Evolutionary conservation across 345 rosid genomes (phyloP).

Genomic region (Durio zibethinus): DNA sequence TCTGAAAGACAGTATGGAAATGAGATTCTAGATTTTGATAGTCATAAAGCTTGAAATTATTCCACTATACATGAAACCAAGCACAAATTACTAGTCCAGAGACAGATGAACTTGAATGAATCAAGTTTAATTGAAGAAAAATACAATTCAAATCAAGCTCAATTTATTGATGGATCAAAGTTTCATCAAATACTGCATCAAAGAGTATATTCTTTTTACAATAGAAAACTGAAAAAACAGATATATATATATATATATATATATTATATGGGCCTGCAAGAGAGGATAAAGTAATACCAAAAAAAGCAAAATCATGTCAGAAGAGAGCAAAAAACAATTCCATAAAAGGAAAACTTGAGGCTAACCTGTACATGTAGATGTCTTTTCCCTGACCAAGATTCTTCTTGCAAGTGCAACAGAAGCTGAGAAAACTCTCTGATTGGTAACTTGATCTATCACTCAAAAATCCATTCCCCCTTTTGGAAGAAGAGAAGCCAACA

Average conservation of each 20-base stretch:
- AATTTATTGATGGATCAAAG: neutral
- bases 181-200: neutral
- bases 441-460: conserved; percentile 27
- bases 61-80: neutral
- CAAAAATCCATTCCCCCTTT: conserved; percentile 26
- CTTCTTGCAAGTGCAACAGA: conserved; percentile 73
- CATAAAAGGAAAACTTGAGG: conserved; percentile 7
- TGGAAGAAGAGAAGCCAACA: conserved; percentile 36
- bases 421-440: conserved; percentile 69
- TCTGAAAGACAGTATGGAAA: conserved; percentile 32
- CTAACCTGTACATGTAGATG: conserved; percentile 91
- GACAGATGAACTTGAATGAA: neutral
- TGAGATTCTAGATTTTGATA: neutral
- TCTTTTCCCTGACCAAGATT: conserved; percentile 74
- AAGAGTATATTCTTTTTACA: neutral
- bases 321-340: conserved; percentile 1
- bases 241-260: too few species aligned
- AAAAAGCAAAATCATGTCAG: neutral
- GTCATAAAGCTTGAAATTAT: neutral
- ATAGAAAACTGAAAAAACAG: neutral
- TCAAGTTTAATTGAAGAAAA: neutral
- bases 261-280: neutral
- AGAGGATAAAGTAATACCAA: neutral
- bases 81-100: neutral
- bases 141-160: neutral